Base-by-base conservation (phyloP, 495 filamentous ascomycete species). In the Pseudevernia furfuracea region DNA sequence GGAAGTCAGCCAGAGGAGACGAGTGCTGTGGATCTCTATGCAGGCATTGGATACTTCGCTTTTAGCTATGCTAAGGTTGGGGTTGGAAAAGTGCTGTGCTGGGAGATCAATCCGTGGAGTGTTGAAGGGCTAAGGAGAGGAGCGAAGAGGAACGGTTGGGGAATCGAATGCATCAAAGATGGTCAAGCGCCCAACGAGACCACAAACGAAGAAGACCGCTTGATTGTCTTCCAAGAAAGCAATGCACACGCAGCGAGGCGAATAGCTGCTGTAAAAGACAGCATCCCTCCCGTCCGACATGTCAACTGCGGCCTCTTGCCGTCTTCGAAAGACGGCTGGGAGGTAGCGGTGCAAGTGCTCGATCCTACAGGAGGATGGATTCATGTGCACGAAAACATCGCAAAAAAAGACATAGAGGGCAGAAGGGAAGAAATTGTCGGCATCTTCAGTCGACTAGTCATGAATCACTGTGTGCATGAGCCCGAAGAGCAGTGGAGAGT, bases 1-100 rank as follows among this genome's bases (percentile, higher is more conserved):
- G 8, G 72, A 71, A 63, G 38, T 15, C 1, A n/a, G 25, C 39
- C 30, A 12, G 25, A 49, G 3, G 64, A 76, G 12, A 74, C 74
- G 23, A 79, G 77, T 59, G 90, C 89, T 0, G 84, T 94, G 0
- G 92, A 97, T 72, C 75, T 97, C 68, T 96, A 92, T 78, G 89
- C 89, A 4, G 92, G 92, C 0, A 95, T 97, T 65, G 92, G 92
- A 3, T 97, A 97, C 73, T 97, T 96, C 73, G 82, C 87, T 21
- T 93, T 96, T 67, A 85, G 82, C 41, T 96, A 94, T 71, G 78
- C 85, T 25, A 80, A 78, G 64, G 79, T 88, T n/a, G 91, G 91
- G 0, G 77, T 90, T 62, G 70, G 70, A 53, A 79, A 82, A 57
- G 87, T 96, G 12, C 77, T 93, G 64, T 89, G 90, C 68, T 97